Percentiles rank a stretch among this genome's conserved stretches.
Evolutionary conservation across 345 rosid species (phyloP).

Genomic region (Pistacia atlantica): DNA sequence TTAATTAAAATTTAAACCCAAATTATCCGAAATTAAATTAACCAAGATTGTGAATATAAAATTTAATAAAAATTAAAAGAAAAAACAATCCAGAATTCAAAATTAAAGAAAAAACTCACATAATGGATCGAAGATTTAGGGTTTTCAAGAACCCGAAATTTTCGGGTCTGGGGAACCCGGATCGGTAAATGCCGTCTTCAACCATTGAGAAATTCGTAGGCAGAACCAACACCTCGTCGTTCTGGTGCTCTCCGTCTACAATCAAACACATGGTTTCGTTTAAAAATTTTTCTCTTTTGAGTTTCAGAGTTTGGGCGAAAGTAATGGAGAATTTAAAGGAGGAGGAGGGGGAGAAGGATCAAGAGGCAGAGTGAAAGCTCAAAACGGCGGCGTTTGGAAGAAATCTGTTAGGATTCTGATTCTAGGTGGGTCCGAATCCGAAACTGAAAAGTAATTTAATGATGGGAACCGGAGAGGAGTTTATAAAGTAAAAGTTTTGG

Average conservation of each 20-base stretch:
- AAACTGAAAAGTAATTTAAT: neutral
- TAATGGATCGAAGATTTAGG: conserved; percentile 75
- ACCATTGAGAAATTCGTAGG: conserved; percentile 82
- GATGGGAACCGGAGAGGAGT: too few relatives aligned
- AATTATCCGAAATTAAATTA: neutral
- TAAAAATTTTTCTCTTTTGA: too few relatives aligned
- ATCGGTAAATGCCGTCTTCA: conserved; percentile 79
- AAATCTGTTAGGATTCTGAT: conserved; percentile 16
- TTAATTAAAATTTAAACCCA: neutral
- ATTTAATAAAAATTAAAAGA: neutral
- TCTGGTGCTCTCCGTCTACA: conserved; percentile 26
- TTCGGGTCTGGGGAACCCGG: conserved; percentile 59
- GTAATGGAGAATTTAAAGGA: too few relatives aligned
- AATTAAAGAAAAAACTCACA: conserved; percentile 35
- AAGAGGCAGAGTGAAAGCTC: neutral
- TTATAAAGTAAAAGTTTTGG: too few relatives aligned
- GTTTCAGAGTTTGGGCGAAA: too few relatives aligned
- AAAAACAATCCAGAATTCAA: neutral
- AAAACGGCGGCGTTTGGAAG: neutral
- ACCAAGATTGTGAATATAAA: neutral
- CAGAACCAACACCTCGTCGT: conserved; percentile 41
- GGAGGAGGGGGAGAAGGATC: neutral
- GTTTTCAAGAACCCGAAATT: conserved; percentile 63
- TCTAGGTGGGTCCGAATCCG: neutral
- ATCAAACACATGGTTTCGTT: conserved; percentile 40